phyloP scores from a whole-genome alignment of 345 rosid genomes.

The Erucastrum elatum region DNA sequence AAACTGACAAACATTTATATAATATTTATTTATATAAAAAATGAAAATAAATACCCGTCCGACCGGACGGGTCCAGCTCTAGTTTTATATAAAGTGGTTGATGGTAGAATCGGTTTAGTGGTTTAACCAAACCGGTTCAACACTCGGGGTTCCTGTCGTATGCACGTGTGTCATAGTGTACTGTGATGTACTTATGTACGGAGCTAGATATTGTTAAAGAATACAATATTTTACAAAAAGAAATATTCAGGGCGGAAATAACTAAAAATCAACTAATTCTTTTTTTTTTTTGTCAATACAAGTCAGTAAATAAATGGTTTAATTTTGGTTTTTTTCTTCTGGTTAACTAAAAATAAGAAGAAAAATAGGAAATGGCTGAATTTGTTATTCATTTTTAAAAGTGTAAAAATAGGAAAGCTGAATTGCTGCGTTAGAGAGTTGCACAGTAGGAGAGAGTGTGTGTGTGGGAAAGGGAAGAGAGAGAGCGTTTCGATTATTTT shows the following conservation, averaged over 20 bases:
- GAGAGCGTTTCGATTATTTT: not conserved
- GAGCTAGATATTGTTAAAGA: not conserved
- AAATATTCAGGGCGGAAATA: not conserved
- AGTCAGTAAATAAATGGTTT: not conserved
- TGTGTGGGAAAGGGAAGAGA: not conserved
- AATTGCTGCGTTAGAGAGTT: constrained; percentile 26
- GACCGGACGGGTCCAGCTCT: no score
- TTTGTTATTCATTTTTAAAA: not conserved
- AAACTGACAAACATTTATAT: no score
- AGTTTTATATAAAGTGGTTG: not conserved
- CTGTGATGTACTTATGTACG: constrained; percentile 8
- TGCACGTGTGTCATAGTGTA: not conserved
- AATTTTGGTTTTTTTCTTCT: not conserved
- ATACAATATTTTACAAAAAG: not conserved
- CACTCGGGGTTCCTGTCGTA: not conserved
- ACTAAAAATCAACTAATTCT: not conserved
- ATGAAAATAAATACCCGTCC: no score
- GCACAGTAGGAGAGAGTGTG: constrained; percentile 31
- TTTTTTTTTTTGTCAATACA: not conserved
- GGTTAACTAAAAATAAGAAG: not conserved
- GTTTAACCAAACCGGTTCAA: not conserved
- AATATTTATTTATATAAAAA: no score
- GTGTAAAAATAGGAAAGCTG: constrained; percentile 33
- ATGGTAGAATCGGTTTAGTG: not conserved
- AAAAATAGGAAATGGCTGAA: not conserved